Evolutionary conservation across 345 rosid genomes (phyloP).

Genomic region (Hibiscus mutabilis): DNA sequence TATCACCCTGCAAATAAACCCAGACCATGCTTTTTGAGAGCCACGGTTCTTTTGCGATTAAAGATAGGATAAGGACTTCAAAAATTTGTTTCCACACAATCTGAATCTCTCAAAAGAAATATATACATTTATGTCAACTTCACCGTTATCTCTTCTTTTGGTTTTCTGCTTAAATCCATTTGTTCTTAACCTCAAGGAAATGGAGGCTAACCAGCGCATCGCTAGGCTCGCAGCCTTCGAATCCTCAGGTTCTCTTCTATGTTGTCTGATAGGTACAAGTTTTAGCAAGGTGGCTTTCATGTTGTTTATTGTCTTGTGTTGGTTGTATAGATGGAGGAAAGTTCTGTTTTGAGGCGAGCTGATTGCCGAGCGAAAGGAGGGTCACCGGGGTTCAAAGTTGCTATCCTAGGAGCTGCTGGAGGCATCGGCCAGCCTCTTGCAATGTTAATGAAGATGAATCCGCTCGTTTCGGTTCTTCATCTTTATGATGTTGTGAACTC

Average conservation of each 20-base stretch:
- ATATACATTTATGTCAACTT: slow-evolving; percentile 31
- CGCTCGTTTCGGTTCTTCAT: slow-evolving; percentile 75
- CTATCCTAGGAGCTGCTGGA: slow-evolving; percentile 77
- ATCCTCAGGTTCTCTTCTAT: slow-evolving; percentile 36
- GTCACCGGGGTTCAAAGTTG: slow-evolving; percentile 69
- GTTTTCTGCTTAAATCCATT: slow-evolving; percentile 9
- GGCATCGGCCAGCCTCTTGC: slow-evolving; percentile 73
- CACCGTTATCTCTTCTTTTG: slow-evolving; percentile 25
- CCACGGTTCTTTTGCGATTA: slow-evolving; percentile 25
- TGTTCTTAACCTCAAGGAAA: slow-evolving; percentile 12
- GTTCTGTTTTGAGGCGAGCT: slow-evolving; percentile 31
- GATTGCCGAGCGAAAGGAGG: slow-evolving; percentile 72
- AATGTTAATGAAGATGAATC: slow-evolving; percentile 68
- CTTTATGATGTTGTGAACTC: slow-evolving; percentile 78
- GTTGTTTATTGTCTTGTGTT: slow-evolving; percentile 1
- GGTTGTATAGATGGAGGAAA: slow-evolving; percentile 39
- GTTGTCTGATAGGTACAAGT: not conserved
- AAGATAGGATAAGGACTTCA: slow-evolving; percentile 44
- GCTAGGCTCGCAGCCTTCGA: slow-evolving; percentile 52
- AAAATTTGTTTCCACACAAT: slow-evolving; percentile 45
- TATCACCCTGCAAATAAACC: not conserved
- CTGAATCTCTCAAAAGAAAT: not conserved
- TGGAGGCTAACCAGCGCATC: slow-evolving; percentile 57
- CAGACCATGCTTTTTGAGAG: slow-evolving; percentile 14
- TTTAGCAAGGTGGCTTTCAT: not conserved